Evolutionary conservation across 228 moss, liverwort and hornwort species (phyloP).

Genomic region (Sphagnum magellanicum): DNA sequence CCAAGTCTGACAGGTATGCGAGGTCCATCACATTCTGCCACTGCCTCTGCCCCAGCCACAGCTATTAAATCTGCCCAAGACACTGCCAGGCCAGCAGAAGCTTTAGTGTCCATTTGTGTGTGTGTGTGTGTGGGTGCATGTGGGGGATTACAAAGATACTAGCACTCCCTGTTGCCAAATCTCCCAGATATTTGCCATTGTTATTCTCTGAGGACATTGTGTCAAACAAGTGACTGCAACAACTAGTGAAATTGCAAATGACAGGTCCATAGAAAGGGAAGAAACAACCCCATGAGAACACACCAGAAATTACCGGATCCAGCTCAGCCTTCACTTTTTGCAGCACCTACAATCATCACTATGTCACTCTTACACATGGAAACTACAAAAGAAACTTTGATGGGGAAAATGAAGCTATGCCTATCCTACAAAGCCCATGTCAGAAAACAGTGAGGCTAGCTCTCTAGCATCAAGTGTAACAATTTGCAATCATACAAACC

Average conservation of each 20-base stretch:
- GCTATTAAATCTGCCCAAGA: constrained; percentile 97
- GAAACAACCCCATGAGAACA: constrained; percentile 6
- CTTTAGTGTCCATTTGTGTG: too few species aligned
- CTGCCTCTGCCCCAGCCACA: constrained; percentile 86
- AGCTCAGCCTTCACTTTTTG: constrained; percentile 74
- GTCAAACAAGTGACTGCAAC: too few species aligned
- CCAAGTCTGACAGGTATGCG: constrained; percentile 60
- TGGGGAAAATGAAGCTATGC: not conserved
- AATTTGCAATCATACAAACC: too few species aligned
- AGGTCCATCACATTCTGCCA: constrained; percentile 89
- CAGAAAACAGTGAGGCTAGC: not conserved
- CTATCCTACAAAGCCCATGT: not conserved
- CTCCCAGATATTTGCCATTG: too few species aligned
- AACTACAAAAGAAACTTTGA: not conserved
- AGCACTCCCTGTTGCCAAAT: too few species aligned
- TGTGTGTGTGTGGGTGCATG: too few species aligned
- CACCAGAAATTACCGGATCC: constrained; percentile 70
- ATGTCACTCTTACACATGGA: too few species aligned
- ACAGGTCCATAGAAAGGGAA: constrained; percentile 2
- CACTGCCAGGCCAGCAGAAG: constrained; percentile 44
- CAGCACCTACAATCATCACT: constrained; percentile 45
- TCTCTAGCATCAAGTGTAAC: too few species aligned
- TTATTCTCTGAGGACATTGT: too few species aligned
- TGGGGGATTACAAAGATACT: too few species aligned
- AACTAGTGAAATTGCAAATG: not conserved